Evolutionary conservation across 208 protist genomes (phyloP), one percentile per base, ranked within the genome.

Genomic region (Wallacemonas sp.): DNA sequence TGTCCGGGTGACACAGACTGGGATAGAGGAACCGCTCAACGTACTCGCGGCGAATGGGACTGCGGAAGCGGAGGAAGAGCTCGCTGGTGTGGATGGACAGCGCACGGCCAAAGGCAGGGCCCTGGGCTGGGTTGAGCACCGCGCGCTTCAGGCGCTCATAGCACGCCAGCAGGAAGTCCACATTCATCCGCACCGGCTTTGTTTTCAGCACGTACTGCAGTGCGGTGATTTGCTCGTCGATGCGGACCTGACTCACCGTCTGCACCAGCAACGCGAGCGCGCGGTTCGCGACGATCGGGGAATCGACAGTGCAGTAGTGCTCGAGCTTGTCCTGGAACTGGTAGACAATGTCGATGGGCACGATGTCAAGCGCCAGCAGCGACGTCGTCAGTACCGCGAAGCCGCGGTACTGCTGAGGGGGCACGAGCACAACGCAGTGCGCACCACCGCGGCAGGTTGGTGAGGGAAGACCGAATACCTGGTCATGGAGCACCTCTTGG

Each of bases 1-100:
- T 94, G 73, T 96, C 91, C 2, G 57, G 48, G 71, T 83, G 76
- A 53, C 83, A 86, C 57, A 96, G 68, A 66, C 85, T 92, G 27
- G 91, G 91, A 71, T 94, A 96, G 19, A 96, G 77, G 53, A 90
- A 96, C 39, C 79, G 67, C 75, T 96, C 87, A 55, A 93, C 91
- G 67, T 92, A 96, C 58, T 93, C 87, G 41, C 87, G 85, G n/a
- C 91, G 85, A 41, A 96, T 83, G 1, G 91, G 91, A 37, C 87
- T 94, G 68, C 87, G 91, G 75, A 96, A 94, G 46, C 81, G 80
- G 29, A 96, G 76, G 59, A 96, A 96, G 21, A 96, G 68, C 60
- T 94, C 87, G 65, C 87, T 93, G 59, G 83, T 93, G 69, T 92
- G 85, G 66, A 96, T 94, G 29, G 87, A 77, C 22, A 96, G 71